Evolutionary conservation across 208 protist species (phyloP), one percentile per base, ranked within the genome.

Genomic region (Wallacemonas sp.): DNA sequence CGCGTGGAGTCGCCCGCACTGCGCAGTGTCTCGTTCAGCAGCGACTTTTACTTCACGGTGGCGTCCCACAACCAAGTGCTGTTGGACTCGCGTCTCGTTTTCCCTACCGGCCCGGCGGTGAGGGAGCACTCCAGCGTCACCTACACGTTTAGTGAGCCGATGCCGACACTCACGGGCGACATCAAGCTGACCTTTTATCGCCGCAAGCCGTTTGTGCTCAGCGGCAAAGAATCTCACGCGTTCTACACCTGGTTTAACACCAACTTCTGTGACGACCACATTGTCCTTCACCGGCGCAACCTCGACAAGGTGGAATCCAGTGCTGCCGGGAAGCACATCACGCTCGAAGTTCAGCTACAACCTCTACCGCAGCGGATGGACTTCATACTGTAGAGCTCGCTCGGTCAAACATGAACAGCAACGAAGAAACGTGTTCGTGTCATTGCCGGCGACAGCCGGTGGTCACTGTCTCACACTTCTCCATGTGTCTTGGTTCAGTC

Each of bases 201-300:
- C 22, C 73, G 79, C 13, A 72, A 73, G 33, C 59, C 66, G 0
- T 64, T 85, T 10, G 66, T 80, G 3, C 33, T 70, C 0, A 34
- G 46, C 0, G 63, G 58, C 1, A 53, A 29, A 19, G 71, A 63
- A 39, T 70, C 69, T 1, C 62, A 33, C 2, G 66, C 46, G 22
- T 83, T 67, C 44, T 70, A 76, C 53, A 62, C 79, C 26, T 79
- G 72, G 72, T 65, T 83, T 38, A 74, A 83, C 73, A 83, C 77
- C 4, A 50, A 45, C 46, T 72, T 72, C 37, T 63, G 58, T 24
- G 42, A 30, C 60, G 62, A 48, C 57, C 45, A 1, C 36, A 41
- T 59, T 32, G 36, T 70, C 0, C 66, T 67, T 17, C 45, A 30
- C 0, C 41, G 54, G 3, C 17, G 50, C 22, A 60, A 72, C 24